Evolutionary conservation across 768 basidiomycete species (phyloP), one percentile per base, ranked within the genome.

Genomic region (Fistulinella prunicolor): DNA sequence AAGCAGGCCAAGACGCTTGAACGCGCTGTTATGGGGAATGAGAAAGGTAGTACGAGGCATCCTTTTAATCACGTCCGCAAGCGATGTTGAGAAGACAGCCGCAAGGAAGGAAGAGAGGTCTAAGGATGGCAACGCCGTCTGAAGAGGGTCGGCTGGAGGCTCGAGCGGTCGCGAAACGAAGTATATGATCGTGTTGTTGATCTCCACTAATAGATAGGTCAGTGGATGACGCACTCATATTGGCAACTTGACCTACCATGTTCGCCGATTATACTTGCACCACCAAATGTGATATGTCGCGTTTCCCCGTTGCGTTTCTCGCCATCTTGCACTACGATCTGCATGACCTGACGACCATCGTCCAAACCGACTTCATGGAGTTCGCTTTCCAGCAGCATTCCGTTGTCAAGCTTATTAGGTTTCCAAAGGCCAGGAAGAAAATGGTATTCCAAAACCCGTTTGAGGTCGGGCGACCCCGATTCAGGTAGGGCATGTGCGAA

Each of bases 71-170:
- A 69, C 74, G 26, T 89, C 82, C 9, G 90, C 89, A 40, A 97
- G 78, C 10, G 80, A 81, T 10, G 92, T 86, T 2, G 95, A 90
- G 65, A 92, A 94, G 22, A 93, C 73, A 7, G 92, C 85, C 0
- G 94, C 93, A 40, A 98, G 79, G 70, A 94, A 99, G 17, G 85
- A 81, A 3, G 95, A 97, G 16, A 93, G 76, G 34, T 92, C 84
- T n/a, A 96, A 77, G 46, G 79, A 72, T 3, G 92, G 87, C 14
- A 94, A 73, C 13, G 90, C 85, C 6, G 89, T 85, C 62, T 86
- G 80, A 35, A 98, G 72, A 13, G 85, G 79, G 62, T 94, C 88
- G 2, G 77, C 73, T 0, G 96, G 96, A 14, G 92, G 93, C 3
- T 82, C 73, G 39, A 98, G 74, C 1, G 94, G 85, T 22, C 82